These are phyloP conservation scores for Neckera pumila DNA, from an alignment of 225 moss, liverwort and hornwort species.

Conservation along the genomic window DNA sequence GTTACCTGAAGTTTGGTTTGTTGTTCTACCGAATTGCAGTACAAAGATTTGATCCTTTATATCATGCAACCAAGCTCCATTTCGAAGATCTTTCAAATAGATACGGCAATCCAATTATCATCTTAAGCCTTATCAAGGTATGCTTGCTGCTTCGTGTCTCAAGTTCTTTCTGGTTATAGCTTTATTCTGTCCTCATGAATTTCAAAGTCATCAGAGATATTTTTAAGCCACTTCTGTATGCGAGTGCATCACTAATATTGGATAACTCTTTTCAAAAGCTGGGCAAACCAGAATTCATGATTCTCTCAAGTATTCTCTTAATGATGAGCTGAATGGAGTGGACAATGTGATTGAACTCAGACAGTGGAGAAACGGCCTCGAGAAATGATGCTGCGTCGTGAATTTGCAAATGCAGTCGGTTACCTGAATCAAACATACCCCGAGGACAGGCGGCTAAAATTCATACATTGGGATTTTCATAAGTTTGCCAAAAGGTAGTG, in stretches of 20 bases:
- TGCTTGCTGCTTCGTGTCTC: neutral
- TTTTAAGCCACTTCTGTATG: neutral
- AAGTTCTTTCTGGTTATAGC: neutral
- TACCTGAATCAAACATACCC: conserved; percentile 63
- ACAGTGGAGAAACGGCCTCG: conserved; percentile 96
- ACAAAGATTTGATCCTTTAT: conserved; percentile 84
- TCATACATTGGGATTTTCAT: conserved; percentile 98
- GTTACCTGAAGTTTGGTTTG: neutral
- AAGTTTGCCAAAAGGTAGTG: conserved; percentile 92
- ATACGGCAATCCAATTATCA: conserved; percentile 92
- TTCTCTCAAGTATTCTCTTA: neutral
- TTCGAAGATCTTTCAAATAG: conserved; percentile 81
- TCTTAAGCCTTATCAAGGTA: conserved; percentile 89
- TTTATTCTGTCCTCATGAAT: neutral
- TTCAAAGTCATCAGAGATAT: neutral
- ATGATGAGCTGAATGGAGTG: neutral
- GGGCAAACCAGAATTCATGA: neutral
- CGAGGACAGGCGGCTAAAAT: conserved; percentile 67
- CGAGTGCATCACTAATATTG: neutral
- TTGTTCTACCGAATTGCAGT: conserved; percentile 35
- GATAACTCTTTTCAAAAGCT: neutral
- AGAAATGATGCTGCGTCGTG: conserved; percentile 97
- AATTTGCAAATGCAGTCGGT: conserved; percentile 84
- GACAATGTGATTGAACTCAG: conserved; percentile 17
- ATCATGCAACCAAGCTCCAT: conserved; percentile 83